A percentile compares a stretch with the other conserved stretches of the same genome.
phyloP scores from a whole-genome alignment of 768 basidiomycete species.

The Tylopilus intermedius region DNA sequence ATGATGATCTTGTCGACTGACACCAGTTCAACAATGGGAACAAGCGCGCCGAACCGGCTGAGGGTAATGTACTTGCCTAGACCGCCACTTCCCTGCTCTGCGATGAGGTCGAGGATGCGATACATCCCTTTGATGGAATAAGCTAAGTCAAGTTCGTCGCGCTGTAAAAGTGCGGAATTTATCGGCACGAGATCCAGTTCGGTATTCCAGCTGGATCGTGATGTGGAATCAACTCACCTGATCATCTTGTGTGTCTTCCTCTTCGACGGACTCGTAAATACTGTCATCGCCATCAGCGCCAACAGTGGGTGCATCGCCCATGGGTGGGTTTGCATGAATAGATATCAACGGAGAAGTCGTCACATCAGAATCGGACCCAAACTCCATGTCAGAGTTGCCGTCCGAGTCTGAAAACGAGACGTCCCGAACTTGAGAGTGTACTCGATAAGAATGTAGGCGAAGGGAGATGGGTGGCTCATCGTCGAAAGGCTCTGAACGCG shows the following conservation, averaged over 20 bases:
- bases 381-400: background rate
- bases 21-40: background rate
- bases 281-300: constrained; percentile 12
- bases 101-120: constrained; percentile 50
- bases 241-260: background rate
- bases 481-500: constrained; percentile 10
- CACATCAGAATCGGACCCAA: background rate
- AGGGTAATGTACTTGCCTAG: constrained; percentile 37
- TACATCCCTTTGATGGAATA: constrained; percentile 43
- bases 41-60: background rate
- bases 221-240: constrained; percentile 21
- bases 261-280: constrained; percentile 15
- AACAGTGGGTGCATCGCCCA: background rate
- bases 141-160: constrained; percentile 20
- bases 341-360: constrained; percentile 2
- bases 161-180: constrained; percentile 1
- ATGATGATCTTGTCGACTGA: constrained; percentile 64
- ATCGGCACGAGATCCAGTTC: too few species aligned
- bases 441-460: background rate
- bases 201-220: background rate
- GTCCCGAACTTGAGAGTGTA: background rate
- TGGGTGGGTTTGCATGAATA: background rate
- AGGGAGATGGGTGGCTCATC: background rate
- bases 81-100: constrained; percentile 46
- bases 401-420: constrained; percentile 8